A percentile compares a stretch with the other conserved stretches of the same genome.
These are phyloP conservation scores for Colletotrichum coccodes DNA, from an alignment of 2,329 filamentous ascomycete species.

Conservation along the genomic window DNA sequence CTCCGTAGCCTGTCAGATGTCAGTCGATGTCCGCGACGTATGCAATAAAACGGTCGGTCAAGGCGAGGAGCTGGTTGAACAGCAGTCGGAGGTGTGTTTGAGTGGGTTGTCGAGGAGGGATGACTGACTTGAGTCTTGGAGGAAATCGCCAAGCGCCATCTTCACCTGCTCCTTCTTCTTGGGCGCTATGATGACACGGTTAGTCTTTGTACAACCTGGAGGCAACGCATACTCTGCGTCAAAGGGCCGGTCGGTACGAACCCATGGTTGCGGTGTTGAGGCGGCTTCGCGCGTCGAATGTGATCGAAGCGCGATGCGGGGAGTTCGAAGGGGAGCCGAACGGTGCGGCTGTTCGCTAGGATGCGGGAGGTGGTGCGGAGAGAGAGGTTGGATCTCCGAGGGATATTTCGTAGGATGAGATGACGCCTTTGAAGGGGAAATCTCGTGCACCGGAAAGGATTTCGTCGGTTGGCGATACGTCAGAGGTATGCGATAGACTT, in stretches of 20 bases:
- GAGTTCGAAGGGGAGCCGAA: slow-evolving; percentile 19
- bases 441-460: slow-evolving; percentile 14
- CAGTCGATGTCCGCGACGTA: slow-evolving; percentile 31
- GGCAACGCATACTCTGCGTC: neutral
- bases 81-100: neutral
- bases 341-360: slow-evolving; percentile 27
- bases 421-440: neutral
- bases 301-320: slow-evolving; percentile 45
- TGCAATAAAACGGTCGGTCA: neutral
- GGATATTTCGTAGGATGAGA: slow-evolving; percentile 20
- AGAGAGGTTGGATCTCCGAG: slow-evolving; percentile 21
- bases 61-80: slow-evolving; percentile 40
- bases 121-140: slow-evolving; percentile 86
- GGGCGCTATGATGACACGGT: slow-evolving; percentile 70
- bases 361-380: slow-evolving; percentile 29
- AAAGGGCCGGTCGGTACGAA: slow-evolving; percentile 46
- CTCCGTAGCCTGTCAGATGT: slow-evolving; percentile 60
- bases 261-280: slow-evolving; percentile 69
- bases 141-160: slow-evolving; percentile 97
- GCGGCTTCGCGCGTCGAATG: slow-evolving; percentile 57
- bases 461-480: slow-evolving; percentile 37
- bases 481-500: slow-evolving; percentile 49
- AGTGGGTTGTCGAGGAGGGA: slow-evolving; percentile 34
- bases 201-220: slow-evolving; percentile 21
- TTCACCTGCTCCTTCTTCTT: slow-evolving; percentile 95